A percentile compares a stretch with the other conserved stretches of the same genome.
phyloP scores from a whole-genome alignment of 1,284 basidiomycete genomes.

The Baeospora myosura region DNA sequence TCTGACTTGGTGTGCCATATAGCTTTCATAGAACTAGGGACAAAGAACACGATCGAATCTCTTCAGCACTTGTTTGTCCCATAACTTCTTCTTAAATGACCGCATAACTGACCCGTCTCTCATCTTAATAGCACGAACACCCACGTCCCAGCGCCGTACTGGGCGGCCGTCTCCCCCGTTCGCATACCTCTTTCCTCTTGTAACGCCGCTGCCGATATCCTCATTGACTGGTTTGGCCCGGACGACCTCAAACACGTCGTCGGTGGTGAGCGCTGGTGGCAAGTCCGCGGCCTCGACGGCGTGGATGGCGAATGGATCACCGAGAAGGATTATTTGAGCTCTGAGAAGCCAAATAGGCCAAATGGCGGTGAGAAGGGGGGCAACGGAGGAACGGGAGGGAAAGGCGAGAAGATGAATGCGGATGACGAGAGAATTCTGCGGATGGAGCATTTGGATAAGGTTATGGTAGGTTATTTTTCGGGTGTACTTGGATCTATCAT shows the following conservation, averaged over 20 bases:
- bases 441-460: slow-evolving; percentile 50
- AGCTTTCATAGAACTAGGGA: slow-evolving; percentile 56
- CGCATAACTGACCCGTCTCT: background rate
- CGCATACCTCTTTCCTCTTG: slow-evolving; percentile 57
- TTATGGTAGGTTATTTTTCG: slow-evolving; percentile 39
- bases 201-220: slow-evolving; percentile 62
- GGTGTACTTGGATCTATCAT: background rate
- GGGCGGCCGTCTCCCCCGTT: slow-evolving; percentile 68
- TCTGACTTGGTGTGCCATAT: too few relatives aligned
- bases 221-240: slow-evolving; percentile 73
- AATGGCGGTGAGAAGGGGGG: too few relatives aligned
- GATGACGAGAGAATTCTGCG: slow-evolving; percentile 35
- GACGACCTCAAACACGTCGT: slow-evolving; percentile 66
- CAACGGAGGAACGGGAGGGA: slow-evolving; percentile 16
- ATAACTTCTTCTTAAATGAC: background rate
- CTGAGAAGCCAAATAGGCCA: slow-evolving; percentile 14
- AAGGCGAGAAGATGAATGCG: slow-evolving; percentile 28
- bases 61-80: slow-evolving; percentile 47
- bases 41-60: slow-evolving; percentile 52
- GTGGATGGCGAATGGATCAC: slow-evolving; percentile 80
- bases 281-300: slow-evolving; percentile 61
- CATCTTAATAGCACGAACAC: slow-evolving; percentile 54
- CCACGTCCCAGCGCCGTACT: slow-evolving; percentile 69
- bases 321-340: slow-evolving; percentile 39
- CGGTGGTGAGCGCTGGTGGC: slow-evolving; percentile 84